phyloP scores from a whole-genome alignment of 1,284 basidiomycete genomes.

The Leucoagaricus sp. region DNA sequence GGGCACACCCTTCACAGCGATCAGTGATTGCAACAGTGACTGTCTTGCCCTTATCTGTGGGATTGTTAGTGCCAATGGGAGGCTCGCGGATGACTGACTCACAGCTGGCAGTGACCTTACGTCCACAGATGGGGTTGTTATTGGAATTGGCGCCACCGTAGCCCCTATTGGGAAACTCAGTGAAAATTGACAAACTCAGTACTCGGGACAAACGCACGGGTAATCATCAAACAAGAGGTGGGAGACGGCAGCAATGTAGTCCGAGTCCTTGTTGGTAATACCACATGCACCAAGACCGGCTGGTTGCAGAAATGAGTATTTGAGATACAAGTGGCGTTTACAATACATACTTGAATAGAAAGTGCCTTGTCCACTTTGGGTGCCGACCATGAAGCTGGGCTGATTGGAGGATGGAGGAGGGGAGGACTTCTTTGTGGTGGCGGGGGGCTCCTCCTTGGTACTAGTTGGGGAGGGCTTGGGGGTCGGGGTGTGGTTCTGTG shows the following conservation, averaged over 20 bases:
- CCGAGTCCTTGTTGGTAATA: constrained; percentile 49
- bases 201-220: constrained; percentile 48
- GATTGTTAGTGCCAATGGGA: constrained; percentile 13
- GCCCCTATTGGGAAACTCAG: constrained; percentile 27
- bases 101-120: constrained; percentile 48
- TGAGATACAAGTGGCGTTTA: constrained; percentile 6
- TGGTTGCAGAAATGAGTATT: constrained; percentile 17
- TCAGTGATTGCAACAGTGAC: constrained; percentile 57
- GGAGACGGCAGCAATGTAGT: constrained; percentile 68
- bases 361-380: constrained; percentile 56
- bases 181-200: constrained; percentile 10
- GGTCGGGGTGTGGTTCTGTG: constrained; percentile 6
- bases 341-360: constrained; percentile 45
- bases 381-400: constrained; percentile 44
- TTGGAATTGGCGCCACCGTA: constrained; percentile 59
- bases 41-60: constrained; percentile 50
- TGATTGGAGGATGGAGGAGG: constrained; percentile 17
- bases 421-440: constrained; percentile 16
- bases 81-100: constrained; percentile 25
- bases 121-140: constrained; percentile 61
- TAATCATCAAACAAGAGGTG: constrained; percentile 56
- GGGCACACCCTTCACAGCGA: constrained; percentile 56
- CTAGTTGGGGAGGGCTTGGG: constrained; percentile 18
- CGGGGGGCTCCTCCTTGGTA: constrained; percentile 16
- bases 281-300: constrained; percentile 75